A percentile compares a stretch with the other conserved stretches of the same genome.
These are phyloP conservation scores for Macrocystidia cucumis DNA, from an alignment of 1,284 basidiomycete species.

Conservation along the genomic window DNA sequence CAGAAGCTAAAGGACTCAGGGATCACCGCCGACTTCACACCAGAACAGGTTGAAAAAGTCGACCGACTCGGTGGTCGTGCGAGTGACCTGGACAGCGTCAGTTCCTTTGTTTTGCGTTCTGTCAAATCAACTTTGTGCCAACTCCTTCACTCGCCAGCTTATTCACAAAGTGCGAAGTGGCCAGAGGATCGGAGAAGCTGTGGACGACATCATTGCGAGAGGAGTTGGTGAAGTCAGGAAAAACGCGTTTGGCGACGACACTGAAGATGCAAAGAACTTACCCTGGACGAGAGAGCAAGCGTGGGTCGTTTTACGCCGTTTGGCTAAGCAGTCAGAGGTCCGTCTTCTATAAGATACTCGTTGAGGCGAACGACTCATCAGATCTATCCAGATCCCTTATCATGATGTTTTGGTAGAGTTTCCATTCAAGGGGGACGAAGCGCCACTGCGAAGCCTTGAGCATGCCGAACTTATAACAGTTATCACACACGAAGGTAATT, in stretches of 20 bases:
- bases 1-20: slow-evolving; percentile 68
- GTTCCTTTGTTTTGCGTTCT: slow-evolving; percentile 16
- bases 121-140: neutral
- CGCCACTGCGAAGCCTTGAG: slow-evolving; percentile 79
- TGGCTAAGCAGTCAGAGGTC: slow-evolving; percentile 71
- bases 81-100: slow-evolving; percentile 76
- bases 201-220: slow-evolving; percentile 81
- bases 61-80: slow-evolving; percentile 81
- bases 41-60: slow-evolving; percentile 49
- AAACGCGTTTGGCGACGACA: slow-evolving; percentile 89
- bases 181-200: slow-evolving; percentile 67
- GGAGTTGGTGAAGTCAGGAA: slow-evolving; percentile 84
- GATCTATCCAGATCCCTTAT: slow-evolving; percentile 58
- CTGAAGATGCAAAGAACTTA: slow-evolving; percentile 76
- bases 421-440: slow-evolving; percentile 91
- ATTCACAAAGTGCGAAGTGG: slow-evolving; percentile 83
- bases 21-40: slow-evolving; percentile 40
- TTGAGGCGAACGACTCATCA: neutral
- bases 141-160: slow-evolving; percentile 33
- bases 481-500: slow-evolving; percentile 60
- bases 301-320: slow-evolving; percentile 76
- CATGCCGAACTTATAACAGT: slow-evolving; percentile 86
- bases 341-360: slow-evolving; percentile 8
- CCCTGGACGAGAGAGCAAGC: slow-evolving; percentile 86
- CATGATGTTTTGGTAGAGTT: slow-evolving; percentile 77